Evolutionary conservation across 2,329 filamentous ascomycete species (phyloP).

Genomic region (Penicillium sp.): DNA sequence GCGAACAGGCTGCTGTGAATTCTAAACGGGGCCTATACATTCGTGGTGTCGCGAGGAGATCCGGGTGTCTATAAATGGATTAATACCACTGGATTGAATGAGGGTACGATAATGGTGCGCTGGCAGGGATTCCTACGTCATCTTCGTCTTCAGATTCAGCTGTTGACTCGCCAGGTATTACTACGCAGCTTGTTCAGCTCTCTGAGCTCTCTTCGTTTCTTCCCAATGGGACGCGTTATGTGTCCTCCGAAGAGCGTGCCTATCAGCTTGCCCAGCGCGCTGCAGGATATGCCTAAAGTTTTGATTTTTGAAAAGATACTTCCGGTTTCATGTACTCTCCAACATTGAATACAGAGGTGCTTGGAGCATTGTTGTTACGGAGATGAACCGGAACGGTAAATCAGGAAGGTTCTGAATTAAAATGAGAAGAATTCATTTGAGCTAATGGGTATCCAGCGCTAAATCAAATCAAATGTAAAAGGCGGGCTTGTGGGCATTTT

Average conservation of each 20-base stretch:
- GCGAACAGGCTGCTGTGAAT: constrained; percentile 6
- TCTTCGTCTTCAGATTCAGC: neutral
- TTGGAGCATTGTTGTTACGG: neutral
- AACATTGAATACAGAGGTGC: neutral
- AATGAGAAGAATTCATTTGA: neutral
- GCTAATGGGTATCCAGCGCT: neutral
- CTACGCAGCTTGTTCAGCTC: neutral
- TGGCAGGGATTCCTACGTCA: constrained; percentile 9
- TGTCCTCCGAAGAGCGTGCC: neutral
- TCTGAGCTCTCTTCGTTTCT: constrained; percentile 2
- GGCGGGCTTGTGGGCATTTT: neutral
- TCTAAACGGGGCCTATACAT: constrained; percentile 9
- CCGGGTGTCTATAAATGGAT: constrained; percentile 15
- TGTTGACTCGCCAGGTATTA: neutral
- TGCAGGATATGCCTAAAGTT: neutral
- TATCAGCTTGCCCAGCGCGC: neutral
- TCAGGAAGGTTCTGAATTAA: neutral
- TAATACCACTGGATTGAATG: constrained; percentile 5
- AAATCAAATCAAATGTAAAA: neutral
- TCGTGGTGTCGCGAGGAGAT: constrained; percentile 10
- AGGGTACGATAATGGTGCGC: constrained; percentile 11
- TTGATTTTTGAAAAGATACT: neutral
- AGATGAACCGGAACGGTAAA: neutral
- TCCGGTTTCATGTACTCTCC: neutral
- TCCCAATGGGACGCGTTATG: constrained; percentile 1